A percentile compares a stretch with the other conserved stretches of the same genome.
Evolutionary conservation across 192 early-diverging fungal species (phyloP).

Genomic region (Chytriomyces sp.): DNA sequence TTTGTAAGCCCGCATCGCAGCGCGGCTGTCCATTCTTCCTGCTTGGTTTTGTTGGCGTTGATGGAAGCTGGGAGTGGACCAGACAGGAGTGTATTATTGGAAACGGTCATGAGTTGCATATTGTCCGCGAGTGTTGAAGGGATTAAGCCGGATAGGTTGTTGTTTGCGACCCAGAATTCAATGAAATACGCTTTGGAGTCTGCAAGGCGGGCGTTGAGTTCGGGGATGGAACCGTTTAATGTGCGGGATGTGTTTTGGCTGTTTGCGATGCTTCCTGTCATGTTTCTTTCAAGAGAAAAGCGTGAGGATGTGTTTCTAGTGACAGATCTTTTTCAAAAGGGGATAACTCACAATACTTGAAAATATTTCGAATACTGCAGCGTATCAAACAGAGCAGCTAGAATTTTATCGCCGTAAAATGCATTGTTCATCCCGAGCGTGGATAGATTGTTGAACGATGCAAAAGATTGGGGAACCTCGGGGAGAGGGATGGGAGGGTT

Average conservation of each 20-base stretch:
- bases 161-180: not conserved
- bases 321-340: not conserved
- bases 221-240: slow-evolving; percentile 21
- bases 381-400: not conserved
- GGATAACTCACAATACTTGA: slow-evolving; percentile 10
- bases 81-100: slow-evolving; percentile 16
- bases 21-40: slow-evolving; percentile 11
- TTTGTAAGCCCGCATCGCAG: slow-evolving; percentile 2
- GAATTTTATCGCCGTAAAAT: slow-evolving; percentile 16
- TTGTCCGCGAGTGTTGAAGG: slow-evolving; percentile 12
- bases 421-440: not conserved
- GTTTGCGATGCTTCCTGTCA: slow-evolving; percentile 12
- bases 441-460: not conserved
- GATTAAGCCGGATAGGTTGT: slow-evolving; percentile 21
- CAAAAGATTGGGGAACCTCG: not conserved
- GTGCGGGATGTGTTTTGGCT: slow-evolving; percentile 1
- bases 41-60: not conserved
- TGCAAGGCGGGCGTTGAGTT: not conserved
- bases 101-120: not conserved
- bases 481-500: slow-evolving; percentile 23
- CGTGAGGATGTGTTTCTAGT: not conserved
- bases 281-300: slow-evolving; percentile 7
- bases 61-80: slow-evolving; percentile 22
- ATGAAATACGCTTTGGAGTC: not conserved
- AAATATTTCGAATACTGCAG: slow-evolving; percentile 25